Evolutionary conservation across 495 filamentous ascomycete species (phyloP).

Genomic region (Evernia prunastri): DNA sequence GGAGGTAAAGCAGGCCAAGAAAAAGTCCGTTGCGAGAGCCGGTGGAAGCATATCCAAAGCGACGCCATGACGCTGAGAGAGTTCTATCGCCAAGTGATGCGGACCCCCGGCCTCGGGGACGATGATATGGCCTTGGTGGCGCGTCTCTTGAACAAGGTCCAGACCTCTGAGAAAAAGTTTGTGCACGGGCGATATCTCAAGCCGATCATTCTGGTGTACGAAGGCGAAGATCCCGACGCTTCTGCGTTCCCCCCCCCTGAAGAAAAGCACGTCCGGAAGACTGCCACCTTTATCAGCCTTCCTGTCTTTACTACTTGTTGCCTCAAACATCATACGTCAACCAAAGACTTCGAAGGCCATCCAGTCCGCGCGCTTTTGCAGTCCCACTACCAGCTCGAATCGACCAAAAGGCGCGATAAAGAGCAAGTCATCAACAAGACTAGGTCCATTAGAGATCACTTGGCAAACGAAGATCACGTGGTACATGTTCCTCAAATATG

Average conservation of each 20-base stretch:
- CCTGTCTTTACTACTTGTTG: constrained; percentile 8
- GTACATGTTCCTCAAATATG: constrained; percentile 13
- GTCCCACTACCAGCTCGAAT: constrained; percentile 12
- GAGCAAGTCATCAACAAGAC: constrained; percentile 10
- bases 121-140: constrained; percentile 13
- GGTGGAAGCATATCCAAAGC: constrained; percentile 12
- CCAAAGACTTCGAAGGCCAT: constrained; percentile 8
- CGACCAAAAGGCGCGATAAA: constrained; percentile 13
- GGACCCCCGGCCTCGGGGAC: constrained; percentile 11
- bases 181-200: constrained; percentile 14
- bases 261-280: constrained; percentile 7
- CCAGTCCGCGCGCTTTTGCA: constrained; percentile 14
- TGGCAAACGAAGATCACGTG: constrained; percentile 9
- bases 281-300: constrained; percentile 11
- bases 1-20: not conserved
- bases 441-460: not conserved
- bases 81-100: constrained; percentile 5
- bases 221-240: constrained; percentile 11
- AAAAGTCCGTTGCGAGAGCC: constrained; percentile 8
- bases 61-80: constrained; percentile 6
- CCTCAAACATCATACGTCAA: constrained; percentile 4
- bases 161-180: constrained; percentile 11
- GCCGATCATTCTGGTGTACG: constrained; percentile 8
- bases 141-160: constrained; percentile 11
- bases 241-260: not conserved